These are phyloP conservation scores for Xylaria venustula DNA, from an alignment of 495 filamentous ascomycete species.

Conservation along the genomic window DNA sequence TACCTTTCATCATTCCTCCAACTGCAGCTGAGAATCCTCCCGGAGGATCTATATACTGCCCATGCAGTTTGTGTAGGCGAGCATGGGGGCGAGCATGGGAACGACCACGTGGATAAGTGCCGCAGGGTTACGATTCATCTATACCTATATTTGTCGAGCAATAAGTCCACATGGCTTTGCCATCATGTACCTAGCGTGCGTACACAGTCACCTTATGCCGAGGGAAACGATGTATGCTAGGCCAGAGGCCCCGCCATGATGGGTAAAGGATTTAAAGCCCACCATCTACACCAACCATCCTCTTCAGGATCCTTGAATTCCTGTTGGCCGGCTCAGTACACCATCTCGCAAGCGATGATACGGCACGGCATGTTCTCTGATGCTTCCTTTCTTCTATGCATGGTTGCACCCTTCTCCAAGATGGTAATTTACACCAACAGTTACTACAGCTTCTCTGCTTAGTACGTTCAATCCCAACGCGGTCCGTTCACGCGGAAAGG, in stretches of 20 bases:
- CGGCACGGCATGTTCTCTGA: slow-evolving; percentile 11
- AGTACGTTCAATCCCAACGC: not conserved
- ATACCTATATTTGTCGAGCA: not conserved
- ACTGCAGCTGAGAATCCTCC: no score
- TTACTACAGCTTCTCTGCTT: not conserved
- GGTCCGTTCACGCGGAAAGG: not conserved
- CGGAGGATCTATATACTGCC: no score
- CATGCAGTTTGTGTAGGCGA: no score
- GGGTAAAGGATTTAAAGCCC: not conserved
- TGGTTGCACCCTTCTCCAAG: not conserved
- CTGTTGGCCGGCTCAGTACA: not conserved
- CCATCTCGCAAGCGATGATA: not conserved
- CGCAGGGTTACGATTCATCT: not conserved
- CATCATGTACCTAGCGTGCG: no score
- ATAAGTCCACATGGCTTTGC: no score
- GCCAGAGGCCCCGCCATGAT: not conserved
- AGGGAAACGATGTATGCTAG: no score
- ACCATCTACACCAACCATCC: not conserved
- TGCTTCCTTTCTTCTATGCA: slow-evolving; percentile 12
- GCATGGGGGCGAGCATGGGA: not conserved
- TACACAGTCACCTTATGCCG: no score
- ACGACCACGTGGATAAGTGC: not conserved
- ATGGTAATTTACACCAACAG: not conserved
- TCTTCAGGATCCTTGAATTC: not conserved
- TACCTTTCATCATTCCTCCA: no score